These are phyloP conservation scores for Beauveria sp. DNA, from an alignment of 2,329 filamentous ascomycete genomes.

Conservation along the genomic window DNA sequence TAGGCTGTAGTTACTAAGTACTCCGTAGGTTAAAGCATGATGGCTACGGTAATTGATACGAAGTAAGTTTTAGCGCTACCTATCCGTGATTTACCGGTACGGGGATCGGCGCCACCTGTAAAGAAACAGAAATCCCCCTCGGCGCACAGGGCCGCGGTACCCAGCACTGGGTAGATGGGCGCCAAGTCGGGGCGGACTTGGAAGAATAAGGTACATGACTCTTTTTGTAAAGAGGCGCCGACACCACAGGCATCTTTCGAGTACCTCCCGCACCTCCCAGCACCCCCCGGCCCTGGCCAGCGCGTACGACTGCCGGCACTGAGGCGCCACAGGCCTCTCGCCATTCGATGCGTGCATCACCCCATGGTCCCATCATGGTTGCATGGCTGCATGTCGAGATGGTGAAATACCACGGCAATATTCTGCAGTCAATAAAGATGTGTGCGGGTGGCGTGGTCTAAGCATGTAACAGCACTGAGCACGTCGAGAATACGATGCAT, in stretches of 20 bases:
- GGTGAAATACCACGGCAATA: conserved; percentile 8
- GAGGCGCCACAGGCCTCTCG: not conserved
- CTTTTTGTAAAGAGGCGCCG: too few relatives aligned
- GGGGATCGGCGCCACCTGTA: too few relatives aligned
- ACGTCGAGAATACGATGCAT: not conserved
- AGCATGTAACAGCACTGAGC: not conserved
- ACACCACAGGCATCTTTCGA: not conserved
- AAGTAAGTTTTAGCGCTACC: too few relatives aligned
- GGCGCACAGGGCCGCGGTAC: too few relatives aligned
- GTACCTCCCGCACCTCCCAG: not conserved
- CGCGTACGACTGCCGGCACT: not conserved
- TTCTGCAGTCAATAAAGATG: not conserved
- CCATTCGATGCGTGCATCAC: conserved; percentile 1
- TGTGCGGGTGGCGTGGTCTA: not conserved
- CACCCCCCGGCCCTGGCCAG: not conserved
- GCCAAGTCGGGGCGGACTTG: too few relatives aligned
- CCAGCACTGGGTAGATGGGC: too few relatives aligned
- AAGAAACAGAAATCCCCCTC: too few relatives aligned
- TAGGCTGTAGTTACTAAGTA: too few relatives aligned
- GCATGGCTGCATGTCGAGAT: conserved; percentile 1
- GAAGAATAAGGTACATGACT: not conserved
- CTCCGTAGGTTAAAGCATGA: too few relatives aligned
- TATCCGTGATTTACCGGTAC: too few relatives aligned
- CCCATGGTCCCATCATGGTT: not conserved
- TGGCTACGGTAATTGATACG: too few relatives aligned